These are phyloP conservation scores for Pugionium cornutum DNA, from an alignment of 345 rosid species.

Conservation along the genomic window DNA sequence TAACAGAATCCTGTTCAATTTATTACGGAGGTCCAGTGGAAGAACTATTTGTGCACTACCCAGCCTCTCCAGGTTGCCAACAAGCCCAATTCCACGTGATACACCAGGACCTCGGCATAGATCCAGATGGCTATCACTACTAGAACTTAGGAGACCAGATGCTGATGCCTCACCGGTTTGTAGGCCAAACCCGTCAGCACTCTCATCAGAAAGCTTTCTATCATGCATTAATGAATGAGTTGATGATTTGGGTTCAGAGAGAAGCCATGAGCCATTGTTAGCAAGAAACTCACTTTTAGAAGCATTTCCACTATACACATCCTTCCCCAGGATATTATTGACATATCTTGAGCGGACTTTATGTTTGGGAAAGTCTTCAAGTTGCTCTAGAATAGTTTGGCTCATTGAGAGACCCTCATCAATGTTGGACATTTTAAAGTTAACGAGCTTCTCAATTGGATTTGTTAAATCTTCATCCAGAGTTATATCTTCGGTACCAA, in stretches of 20 bases:
- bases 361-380: constrained; percentile 80
- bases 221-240: constrained; percentile 56
- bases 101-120: constrained; percentile 54
- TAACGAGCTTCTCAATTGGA: constrained; percentile 84
- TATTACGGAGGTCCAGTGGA: constrained; percentile 80
- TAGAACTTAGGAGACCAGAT: constrained; percentile 59
- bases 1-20: constrained; percentile 71
- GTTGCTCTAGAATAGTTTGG: constrained; percentile 87
- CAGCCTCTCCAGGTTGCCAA: constrained; percentile 46
- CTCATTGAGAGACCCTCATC: constrained; percentile 97
- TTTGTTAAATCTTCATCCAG: constrained; percentile 76
- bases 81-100: constrained; percentile 45
- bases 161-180: constrained; percentile 70
- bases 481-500: constrained; percentile 64
- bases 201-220: constrained; percentile 70
- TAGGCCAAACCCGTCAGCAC: constrained; percentile 65
- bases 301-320: constrained; percentile 55
- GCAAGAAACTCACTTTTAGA: constrained; percentile 52
- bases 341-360: constrained; percentile 55
- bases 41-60: constrained; percentile 68
- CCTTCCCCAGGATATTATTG: constrained; percentile 49
- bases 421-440: constrained; percentile 86
- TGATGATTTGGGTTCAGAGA: constrained; percentile 60
- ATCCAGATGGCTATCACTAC: constrained; percentile 61
- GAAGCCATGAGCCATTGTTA: constrained; percentile 53